These are phyloP conservation scores for Cutaneotrichosporon curvatum DNA, from an alignment of 1,284 basidiomycete genomes.

Conservation along the genomic window DNA sequence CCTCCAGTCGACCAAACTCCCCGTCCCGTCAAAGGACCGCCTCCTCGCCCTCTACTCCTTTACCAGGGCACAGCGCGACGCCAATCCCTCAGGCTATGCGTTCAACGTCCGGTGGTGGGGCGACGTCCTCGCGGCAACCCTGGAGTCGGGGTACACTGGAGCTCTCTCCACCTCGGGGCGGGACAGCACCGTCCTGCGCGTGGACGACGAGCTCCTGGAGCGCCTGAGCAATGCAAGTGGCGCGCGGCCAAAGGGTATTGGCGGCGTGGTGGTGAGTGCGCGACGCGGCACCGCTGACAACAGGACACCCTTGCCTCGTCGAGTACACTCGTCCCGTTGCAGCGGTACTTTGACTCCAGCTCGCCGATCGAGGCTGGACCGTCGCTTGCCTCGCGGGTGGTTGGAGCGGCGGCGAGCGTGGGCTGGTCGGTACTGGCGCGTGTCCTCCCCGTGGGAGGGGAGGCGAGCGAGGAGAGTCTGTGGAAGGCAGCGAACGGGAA, in stretches of 20 bases:
- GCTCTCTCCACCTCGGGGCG: conserved; percentile 17
- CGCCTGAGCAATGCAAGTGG: conserved; percentile 49
- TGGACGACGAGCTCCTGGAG: conserved; percentile 57
- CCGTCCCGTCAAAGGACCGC: conserved; percentile 50
- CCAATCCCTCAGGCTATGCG: conserved; percentile 74
- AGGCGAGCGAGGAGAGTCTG: conserved; percentile 53
- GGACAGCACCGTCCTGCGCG: conserved; percentile 56
- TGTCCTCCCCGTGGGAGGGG: conserved; percentile 51
- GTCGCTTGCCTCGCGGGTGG: conserved; percentile 62
- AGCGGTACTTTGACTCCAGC: conserved; percentile 55
- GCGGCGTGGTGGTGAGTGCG: conserved; percentile 67
- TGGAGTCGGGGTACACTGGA: conserved; percentile 56
- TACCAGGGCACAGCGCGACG: conserved; percentile 69
- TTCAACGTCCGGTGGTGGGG: conserved; percentile 85
- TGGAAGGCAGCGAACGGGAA: conserved; percentile 58
- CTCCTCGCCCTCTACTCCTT: conserved; percentile 82
- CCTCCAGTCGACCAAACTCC: conserved; percentile 16
- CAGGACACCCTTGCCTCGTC: conserved; percentile 29
- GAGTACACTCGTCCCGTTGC: conserved; percentile 50
- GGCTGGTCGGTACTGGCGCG: conserved; percentile 64
- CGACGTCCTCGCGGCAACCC: conserved; percentile 57
- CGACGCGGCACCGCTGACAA: conserved; percentile 1
- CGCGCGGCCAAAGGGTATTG: conserved; percentile 66
- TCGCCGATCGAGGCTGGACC: conserved; percentile 62
- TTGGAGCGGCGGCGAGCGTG: conserved; percentile 66